Base-by-base conservation (phyloP, 371 early-diverging fungal species). In the Funneliformis caledonium region DNA sequence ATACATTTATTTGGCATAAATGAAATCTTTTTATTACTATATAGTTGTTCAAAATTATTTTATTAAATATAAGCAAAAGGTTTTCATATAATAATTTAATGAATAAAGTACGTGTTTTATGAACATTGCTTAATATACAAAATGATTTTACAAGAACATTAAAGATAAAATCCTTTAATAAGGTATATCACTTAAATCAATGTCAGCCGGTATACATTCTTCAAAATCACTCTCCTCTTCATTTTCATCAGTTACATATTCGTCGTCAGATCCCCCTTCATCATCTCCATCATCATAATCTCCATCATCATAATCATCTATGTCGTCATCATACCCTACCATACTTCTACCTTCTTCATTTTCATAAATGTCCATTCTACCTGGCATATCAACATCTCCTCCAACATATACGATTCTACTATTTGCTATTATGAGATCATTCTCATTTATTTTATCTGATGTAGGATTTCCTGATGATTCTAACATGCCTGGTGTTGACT, bases 161-260 rank as follows among this genome's bases (percentile, higher is more conserved):
- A 42, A n/a, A 69, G 2, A 42, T 31, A 19, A 42, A 68, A 4
- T 6, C 45, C 22, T 67, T 76, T 22, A 80, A 56, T 80, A 80
- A 2, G 80, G 80, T 56, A 56, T 56, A 16, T 37, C 37, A 4
- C 47, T 33, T 72, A 80, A 59, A 80, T 80, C 80, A 60, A 80
- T 80, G 11, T 80, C 72, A 22, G 76, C 31, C 11, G 69, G 78
- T 16, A 64, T 72, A 69, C 84, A 83, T 69, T 80, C 84, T 48
- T 84, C 84, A 1, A 73, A 82, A 69, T 82, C 85, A 62, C 82
- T 82, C 42, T 83, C 82, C 6, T 82, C 82, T 7, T 84, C 84
- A 6, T 80, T 79, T 0, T 69, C 78, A 8, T 81, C 81, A 2
- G 14, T 14, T 0, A 16, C 52, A 11, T 79, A 69, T 19, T 82